Base-by-base conservation (phyloP, 164 flowering plant genomes). In the Annona squamosa region DNA sequence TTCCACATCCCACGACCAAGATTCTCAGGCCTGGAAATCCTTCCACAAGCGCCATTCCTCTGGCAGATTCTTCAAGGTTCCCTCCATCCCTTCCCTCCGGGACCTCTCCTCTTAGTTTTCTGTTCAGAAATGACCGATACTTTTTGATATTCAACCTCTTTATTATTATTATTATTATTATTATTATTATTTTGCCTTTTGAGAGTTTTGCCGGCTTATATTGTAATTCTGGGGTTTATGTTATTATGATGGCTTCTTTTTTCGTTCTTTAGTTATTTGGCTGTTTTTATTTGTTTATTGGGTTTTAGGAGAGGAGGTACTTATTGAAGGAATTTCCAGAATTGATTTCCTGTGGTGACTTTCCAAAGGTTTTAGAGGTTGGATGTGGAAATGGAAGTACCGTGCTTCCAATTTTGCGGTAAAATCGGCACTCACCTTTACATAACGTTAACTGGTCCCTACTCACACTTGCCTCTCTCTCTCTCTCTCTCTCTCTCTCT, bases 371-470 rank as follows among this genome's bases (percentile, higher is more conserved):
- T 73, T 86, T 94, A 86, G 98, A 94, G 80, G 88, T 94, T 72
- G 98, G 98, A n/a, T 90, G 97, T 83, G 97, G 97, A 44, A 94
- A 88, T 87, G 97, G 97, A n/a, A 94, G 98, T 68, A 87, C 97
- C 18, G 90, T 78, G 67, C 86, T 94, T 75, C 91, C 97, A 26
- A 89, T 94, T 67, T 74, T 94, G 72, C 88, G 95, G 97, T 90
- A 84, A 75, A 47, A 10, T 18, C 45, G 17, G 2, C 46, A 5
- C 37, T 43, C 59, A 3, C 6, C 47, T 59, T 65, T 52, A 44
- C 16, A 26, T 26, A 26, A 26, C 37, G 0, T 26, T 26, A 26
- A 26, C 37, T 26, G 37, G 37, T 26, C 37, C 37, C 37, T 26
- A 26, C 37, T 26, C 37, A 26, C 37, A 26, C 37, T 26, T 26